Base-by-base conservation (phyloP, 1,284 basidiomycete species). In the Sphagnurus paluster region DNA sequence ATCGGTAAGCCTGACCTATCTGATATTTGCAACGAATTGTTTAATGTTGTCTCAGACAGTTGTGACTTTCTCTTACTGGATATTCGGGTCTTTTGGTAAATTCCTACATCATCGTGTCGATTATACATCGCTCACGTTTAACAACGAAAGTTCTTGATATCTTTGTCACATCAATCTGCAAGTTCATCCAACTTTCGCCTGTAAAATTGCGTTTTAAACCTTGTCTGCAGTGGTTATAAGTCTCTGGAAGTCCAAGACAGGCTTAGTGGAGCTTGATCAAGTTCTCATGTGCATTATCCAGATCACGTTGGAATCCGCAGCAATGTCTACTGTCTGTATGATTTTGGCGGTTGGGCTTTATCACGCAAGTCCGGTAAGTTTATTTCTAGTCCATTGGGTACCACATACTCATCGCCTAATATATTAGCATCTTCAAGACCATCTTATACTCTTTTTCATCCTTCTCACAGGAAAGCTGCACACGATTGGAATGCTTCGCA, bases 391-490 rank as follows among this genome's bases (percentile, higher is more conserved):
- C 6, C 39, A 19, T 34, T 19, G 35, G 29, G n/a, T n/a, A n/a
- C 26, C 3, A 11, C 32, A 25, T 21, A 11, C 35, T 40, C 13
- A 39, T 5, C 9, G 17, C 28, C 44, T 24, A 28, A 32, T 16
- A 33, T 37, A 20, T 46, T 43, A 72, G 68, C 40, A 56, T 17
- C 47, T 52, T 16, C 58, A 64, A 37, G 63, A 71, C 39, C 69
- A 76, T 49, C 65, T 77, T 13, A 69, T 75, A 38, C 54, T 77
- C 3, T 69, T 77, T 52, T 77, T 79, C 54, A 63, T 73, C 28
- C 55, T 79, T 14, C 58, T 76, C 43, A 74, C 74, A 1, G 76
- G 74, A 33, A 79, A 79, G 54, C 64, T 79, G 46, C 78, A 77
- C 30, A 64, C 67, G 6, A 65, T 76, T 38, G 74, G 74, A 8